Conservation (phyloP, 371 early-diverging fungal species). For the Actinomortierella ambigua region DNA sequence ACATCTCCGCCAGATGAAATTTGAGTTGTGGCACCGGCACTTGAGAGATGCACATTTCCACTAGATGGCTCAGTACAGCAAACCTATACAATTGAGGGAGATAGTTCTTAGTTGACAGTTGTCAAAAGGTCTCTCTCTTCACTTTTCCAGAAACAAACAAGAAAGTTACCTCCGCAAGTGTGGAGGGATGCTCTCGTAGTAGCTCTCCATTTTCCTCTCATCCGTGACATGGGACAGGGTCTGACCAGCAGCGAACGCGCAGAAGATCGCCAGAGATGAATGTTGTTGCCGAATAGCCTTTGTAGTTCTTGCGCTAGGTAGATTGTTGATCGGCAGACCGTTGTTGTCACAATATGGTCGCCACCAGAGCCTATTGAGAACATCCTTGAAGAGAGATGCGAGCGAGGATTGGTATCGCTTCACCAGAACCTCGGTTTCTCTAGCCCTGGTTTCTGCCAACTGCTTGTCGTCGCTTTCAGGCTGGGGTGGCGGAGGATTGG, state of each 20-base stretch:
- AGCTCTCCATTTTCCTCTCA: constrained; percentile 10
- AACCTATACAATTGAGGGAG: constrained; percentile 14
- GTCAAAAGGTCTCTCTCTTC: no score
- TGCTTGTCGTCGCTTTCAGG: no score
- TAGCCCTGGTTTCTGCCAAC: no score
- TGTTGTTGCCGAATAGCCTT: constrained; percentile 3
- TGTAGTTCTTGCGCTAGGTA: background rate
- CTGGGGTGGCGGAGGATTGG: no score
- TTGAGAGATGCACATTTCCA: constrained; percentile 18
- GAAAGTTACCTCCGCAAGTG: constrained; percentile 28
- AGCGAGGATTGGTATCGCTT: constrained; percentile 23
- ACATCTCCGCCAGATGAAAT: constrained; percentile 15
- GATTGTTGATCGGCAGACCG: constrained; percentile 17
- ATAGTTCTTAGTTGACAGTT: no score
- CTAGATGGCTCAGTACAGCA: constrained; percentile 22
- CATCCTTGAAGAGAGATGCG: constrained; percentile 18
- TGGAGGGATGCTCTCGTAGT: constrained; percentile 24
- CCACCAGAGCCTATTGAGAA: constrained; percentile 40
- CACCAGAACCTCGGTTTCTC: constrained; percentile 10
- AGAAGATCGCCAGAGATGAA: constrained; percentile 13
- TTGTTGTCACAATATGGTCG: constrained; percentile 38
- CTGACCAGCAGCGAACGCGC: constrained; percentile 29
- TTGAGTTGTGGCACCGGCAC: constrained; percentile 22
- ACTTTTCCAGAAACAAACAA: background rate
- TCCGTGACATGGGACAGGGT: constrained; percentile 14